These are phyloP conservation scores for Cyberlindnera veronae DNA, from an alignment of 805 yeast species.

Conservation along the genomic window DNA sequence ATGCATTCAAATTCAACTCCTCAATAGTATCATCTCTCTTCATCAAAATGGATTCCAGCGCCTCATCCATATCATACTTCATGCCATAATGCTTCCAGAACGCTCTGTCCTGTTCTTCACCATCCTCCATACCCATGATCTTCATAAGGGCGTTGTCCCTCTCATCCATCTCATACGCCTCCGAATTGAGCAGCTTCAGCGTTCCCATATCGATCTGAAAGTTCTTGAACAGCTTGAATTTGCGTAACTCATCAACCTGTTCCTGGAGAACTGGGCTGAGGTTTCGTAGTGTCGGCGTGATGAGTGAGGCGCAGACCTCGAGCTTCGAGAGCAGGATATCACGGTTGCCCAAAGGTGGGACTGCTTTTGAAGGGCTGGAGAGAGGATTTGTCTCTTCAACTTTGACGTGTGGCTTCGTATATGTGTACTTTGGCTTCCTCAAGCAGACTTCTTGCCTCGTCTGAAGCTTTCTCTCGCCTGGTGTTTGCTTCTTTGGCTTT, in stretches of 20 bases:
- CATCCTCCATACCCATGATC: constrained; percentile 9
- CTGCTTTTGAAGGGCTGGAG: no score
- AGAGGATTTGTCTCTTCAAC: background rate
- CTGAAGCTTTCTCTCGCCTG: background rate
- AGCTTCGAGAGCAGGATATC: constrained; percentile 1
- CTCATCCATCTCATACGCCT: constrained; percentile 12
- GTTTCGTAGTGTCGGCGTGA: constrained; percentile 9
- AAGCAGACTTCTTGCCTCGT: background rate
- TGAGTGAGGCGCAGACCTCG: constrained; percentile 8
- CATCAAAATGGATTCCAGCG: background rate
- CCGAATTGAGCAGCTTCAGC: constrained; percentile 12
- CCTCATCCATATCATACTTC: background rate
- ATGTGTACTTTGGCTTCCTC: constrained; percentile 3
- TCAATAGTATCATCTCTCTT: background rate
- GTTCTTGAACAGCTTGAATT: constrained; percentile 18
- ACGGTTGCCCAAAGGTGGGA: no score
- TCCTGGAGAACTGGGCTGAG: constrained; percentile 9
- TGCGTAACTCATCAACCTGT: constrained; percentile 13
- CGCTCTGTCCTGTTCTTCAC: constrained; percentile 1
- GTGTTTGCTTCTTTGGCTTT: background rate
- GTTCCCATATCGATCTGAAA: constrained; percentile 15
- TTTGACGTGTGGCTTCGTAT: background rate
- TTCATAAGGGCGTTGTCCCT: constrained; percentile 9
- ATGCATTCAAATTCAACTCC: constrained; percentile 1
- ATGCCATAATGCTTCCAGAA: constrained; percentile 6